Conservation (phyloP, 768 basidiomycete species). For the Trametes cingulata region DNA sequence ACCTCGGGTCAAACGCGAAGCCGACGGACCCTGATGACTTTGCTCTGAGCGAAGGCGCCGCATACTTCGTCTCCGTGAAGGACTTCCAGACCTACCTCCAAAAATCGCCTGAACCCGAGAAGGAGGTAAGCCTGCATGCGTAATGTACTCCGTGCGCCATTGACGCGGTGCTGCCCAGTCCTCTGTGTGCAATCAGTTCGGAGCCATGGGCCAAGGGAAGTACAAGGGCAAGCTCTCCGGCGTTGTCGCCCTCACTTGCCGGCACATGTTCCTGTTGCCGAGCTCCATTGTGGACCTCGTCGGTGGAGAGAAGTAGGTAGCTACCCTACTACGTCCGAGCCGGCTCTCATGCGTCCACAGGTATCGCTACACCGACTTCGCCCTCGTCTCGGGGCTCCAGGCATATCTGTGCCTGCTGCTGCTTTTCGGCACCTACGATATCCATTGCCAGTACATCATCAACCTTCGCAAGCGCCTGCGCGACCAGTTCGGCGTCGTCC, state of each 20-base stretch:
- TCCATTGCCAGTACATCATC: slow-evolving; percentile 29
- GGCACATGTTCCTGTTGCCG: slow-evolving; percentile 20
- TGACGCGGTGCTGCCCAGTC: slow-evolving; percentile 2
- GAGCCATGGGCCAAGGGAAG: slow-evolving; percentile 16
- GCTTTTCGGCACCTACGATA: slow-evolving; percentile 25
- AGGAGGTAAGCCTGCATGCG: not conserved
- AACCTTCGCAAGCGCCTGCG: slow-evolving; percentile 14
- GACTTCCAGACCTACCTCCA: not conserved
- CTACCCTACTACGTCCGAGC: too few relatives aligned
- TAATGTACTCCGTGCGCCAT: too few relatives aligned
- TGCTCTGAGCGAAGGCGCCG: slow-evolving; percentile 11
- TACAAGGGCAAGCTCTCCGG: slow-evolving; percentile 18
- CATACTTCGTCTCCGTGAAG: slow-evolving; percentile 14
- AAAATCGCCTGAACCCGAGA: not conserved
- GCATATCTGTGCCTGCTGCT: slow-evolving; percentile 9
- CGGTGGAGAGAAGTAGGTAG: slow-evolving; percentile 22
- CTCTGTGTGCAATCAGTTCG: slow-evolving; percentile 22
- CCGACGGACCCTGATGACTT: slow-evolving; percentile 13
- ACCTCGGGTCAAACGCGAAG: slow-evolving; percentile 7
- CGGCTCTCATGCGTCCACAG: not conserved
- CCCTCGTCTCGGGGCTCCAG: slow-evolving; percentile 8
- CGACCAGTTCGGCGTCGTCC: not conserved
- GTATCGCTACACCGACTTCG: slow-evolving; percentile 15
- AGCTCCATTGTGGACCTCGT: slow-evolving; percentile 21
- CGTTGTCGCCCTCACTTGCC: slow-evolving; percentile 14